Evolutionary conservation across 2,329 filamentous ascomycete genomes (phyloP), one percentile per base, ranked within the genome.

Genomic region (Alternaria solani): DNA sequence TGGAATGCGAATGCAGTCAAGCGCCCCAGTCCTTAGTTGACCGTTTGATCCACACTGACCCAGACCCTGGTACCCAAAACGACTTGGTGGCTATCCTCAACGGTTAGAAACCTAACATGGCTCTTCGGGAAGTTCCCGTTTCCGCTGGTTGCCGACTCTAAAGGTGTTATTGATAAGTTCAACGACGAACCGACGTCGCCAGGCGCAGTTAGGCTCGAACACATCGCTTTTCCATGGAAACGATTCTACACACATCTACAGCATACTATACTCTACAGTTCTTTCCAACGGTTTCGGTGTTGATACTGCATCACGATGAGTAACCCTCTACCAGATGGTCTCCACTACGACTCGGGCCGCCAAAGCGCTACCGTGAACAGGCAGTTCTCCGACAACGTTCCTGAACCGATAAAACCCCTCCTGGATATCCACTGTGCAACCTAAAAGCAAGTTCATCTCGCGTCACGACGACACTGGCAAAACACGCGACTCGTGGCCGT

Each of bases 311-410:
- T 36, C 14, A 14, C 16, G 14, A 14, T 7, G 32, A 54, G 20
- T 39, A 44, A 23, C n/a, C 55, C 53, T 53, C 26, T 32, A 5
- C 47, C 43, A 52, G 12, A 38, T 34, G 18, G 30, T 54, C 39
- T 49, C 38, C 43, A 51, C 39, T 30, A 47, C 25, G 32, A 55
- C 46, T 42, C 46, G 34, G 51, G 41, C 42, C 59, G 36, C 14
- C 32, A 20, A 51, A 43, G 20, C 42, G 51, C 38, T 55, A 14
- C 25, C 55, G 26, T 38, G 44, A 59, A 62, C 36, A 46, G 48
- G 39, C 23, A 25, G 8, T 51, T 49, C 18, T 51, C 59, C 43
- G 55, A 32, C 14, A 57, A 46, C 26, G 26, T 32, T 28, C 44
- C 34, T 12, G 38, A 46, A 39, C 20, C 36, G 7, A 39, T 41